Evolutionary conservation across 371 early-diverging fungal genomes (phyloP), one percentile per base, ranked within the genome.

Genomic region (Thermomucor indicae-seudaticae): DNA sequence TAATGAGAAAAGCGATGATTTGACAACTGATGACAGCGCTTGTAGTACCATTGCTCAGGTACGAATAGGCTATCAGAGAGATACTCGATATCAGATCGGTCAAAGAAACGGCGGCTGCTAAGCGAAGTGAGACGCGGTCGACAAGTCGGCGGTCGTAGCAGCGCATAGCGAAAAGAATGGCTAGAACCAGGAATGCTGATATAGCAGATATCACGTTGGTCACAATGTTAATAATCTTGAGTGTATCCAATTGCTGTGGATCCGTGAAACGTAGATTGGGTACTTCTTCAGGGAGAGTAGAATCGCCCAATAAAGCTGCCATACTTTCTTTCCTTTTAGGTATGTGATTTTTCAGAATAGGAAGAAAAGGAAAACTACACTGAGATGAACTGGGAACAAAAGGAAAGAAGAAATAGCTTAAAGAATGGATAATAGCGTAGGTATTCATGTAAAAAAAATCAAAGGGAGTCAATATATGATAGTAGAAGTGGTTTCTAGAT

Each of bases 71-170:
- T 12, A 56, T 30, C 10, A 61, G 42, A 6, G 57, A 30, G 10
- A 43, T 28, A 4, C 49, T 30, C 2, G 53, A 52, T 12, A 61
- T 30, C 4, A 61, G 27, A 48, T 61, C 62, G 4, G 62, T 61
- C 4, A 56, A 24, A 24, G 53, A 52, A 23, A 57, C 45, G 8
- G 61, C 61, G 6, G 61, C 56, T 25, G 51, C 55, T 37, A 60
- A 32, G 20, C 61, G 55, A 38, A 60, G 38, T 5, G 61, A 55
- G 17, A 60, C 61, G 11, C 61, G 55, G 40, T 60, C 55, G 20
- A 60, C 61, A 17, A 60, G 39, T 19, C 54, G 46, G 43, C 44
- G 41, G 25, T 60, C 61, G 31, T 60, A 60, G 20, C 55, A 11
- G 20, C 61, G 41, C 47, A 60, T 51, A 22, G 49, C 55, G 12